Percentiles rank a stretch among this genome's conserved stretches.
phyloP scores from a whole-genome alignment of 106 monocot genomes.

The Acanthochlamys bracteata region DNA sequence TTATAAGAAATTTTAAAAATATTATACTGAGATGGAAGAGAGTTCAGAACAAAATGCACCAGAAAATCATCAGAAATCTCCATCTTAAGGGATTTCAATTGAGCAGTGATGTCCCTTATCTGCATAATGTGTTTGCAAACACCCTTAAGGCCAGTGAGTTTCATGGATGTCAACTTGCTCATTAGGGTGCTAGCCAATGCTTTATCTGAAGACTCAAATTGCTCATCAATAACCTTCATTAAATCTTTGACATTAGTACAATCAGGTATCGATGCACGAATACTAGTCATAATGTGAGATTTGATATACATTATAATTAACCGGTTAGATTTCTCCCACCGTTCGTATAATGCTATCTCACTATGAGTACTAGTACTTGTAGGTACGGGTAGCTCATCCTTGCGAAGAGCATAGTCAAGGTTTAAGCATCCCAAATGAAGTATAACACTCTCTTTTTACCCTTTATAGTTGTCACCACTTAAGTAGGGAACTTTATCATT shows the following conservation, averaged over 20 bases:
- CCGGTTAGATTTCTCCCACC: slow-evolving; percentile 10
- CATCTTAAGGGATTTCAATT: not conserved
- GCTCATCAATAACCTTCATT: slow-evolving; percentile 1
- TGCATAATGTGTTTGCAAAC: slow-evolving; percentile 13
- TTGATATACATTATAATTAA: slow-evolving; percentile 8
- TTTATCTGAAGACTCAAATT: slow-evolving; percentile 6
- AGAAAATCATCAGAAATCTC: slow-evolving; percentile 8
- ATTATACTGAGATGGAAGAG: slow-evolving; percentile 3
- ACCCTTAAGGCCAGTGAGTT: not conserved
- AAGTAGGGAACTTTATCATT: not conserved
- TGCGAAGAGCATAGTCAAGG: not conserved
- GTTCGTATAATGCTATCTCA: not conserved
- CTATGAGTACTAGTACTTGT: not conserved
- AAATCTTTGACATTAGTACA: not conserved
- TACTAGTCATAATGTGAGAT: not conserved
- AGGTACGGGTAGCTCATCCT: not conserved
- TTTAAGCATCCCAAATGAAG: not conserved
- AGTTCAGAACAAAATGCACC: slow-evolving; percentile 13
- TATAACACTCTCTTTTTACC: not conserved
- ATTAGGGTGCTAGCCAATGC: slow-evolving; percentile 7
- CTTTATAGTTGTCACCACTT: not conserved
- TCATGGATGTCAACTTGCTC: not conserved
- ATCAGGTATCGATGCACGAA: slow-evolving; percentile 2
- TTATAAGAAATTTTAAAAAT: slow-evolving; percentile 15
- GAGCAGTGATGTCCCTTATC: slow-evolving; percentile 1